Evolutionary conservation across 805 yeast species (phyloP), one percentile per base, ranked within the genome.

Genomic region (Barnettozyma californica): DNA sequence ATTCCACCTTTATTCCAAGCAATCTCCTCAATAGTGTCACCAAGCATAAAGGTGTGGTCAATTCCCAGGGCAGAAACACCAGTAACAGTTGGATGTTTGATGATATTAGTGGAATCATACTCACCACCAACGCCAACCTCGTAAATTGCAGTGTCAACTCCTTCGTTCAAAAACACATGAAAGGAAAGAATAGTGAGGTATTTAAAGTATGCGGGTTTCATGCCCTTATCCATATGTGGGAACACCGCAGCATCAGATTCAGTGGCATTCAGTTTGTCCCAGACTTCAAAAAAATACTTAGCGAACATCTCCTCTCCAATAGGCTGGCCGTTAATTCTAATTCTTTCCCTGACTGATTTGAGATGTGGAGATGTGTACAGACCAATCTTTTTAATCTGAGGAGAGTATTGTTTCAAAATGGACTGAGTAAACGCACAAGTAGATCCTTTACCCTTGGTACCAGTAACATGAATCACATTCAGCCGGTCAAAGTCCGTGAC

Each of bases 101-200:
- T 78, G 2, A 94, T 77, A 63, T 94, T 94, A 11, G 99, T 94
- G n/a, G 97, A 88, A 66, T 94, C 99, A 60, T 81, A 89, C 62
- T 87, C 95, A 7, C 99, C 99, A 26, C 99, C 99, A 43, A 94
- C 96, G 20, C 99, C 99, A 27, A 95, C 99, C 65, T 94, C 99
- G 62, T 87, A 90, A 35, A 94, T 84, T 11, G 98, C 97, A 33
- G 96, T 79, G 61, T 90, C 87, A n/a, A 94, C 91, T 2, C 87
- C 85, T 67, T 94, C 99, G 47, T 79, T 75, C 68, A 88, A 64
- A 58, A 95, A 95, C 1, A 89, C 85, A 64, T 95, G 97, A 71
- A 90, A 94, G 3, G 97, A 88, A 51, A 94, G 66, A 16, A 95
- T 68, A 0, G 99, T 94, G 63, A 94, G 70, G 66, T 79, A 95